Conservation (phyloP, 305 asterid species). For the Fraxinus ornus region DNA sequence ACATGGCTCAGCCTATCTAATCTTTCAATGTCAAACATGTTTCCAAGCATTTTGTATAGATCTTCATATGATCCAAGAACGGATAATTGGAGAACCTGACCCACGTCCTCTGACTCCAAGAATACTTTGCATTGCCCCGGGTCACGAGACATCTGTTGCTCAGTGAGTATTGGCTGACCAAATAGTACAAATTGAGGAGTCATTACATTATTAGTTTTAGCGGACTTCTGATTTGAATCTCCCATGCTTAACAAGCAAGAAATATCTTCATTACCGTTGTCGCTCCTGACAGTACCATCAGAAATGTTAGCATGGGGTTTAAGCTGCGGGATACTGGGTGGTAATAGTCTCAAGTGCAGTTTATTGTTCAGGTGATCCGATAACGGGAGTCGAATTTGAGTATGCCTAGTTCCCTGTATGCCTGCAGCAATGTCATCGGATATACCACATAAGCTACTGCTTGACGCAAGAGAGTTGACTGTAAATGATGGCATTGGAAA, state of each 20-base stretch:
- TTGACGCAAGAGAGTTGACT: constrained; percentile 74
- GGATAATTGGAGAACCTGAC: constrained; percentile 72
- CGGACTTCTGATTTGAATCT: constrained; percentile 43
- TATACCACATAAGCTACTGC: constrained; percentile 63
- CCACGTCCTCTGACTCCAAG: constrained; percentile 76
- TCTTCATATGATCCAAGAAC: constrained; percentile 73
- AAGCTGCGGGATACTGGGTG: constrained; percentile 48
- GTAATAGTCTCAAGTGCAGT: constrained; percentile 60
- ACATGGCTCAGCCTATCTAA: constrained; percentile 52
- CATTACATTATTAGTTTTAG: constrained; percentile 33
- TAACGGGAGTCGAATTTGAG: constrained; percentile 74
- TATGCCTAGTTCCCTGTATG: constrained; percentile 99
- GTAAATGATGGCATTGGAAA: constrained; percentile 57
- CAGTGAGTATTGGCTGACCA: constrained; percentile 93
- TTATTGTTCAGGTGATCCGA: constrained; percentile 65
- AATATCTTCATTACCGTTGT: constrained; percentile 42
- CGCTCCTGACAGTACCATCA: constrained; percentile 34
- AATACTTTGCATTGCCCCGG: constrained; percentile 78
- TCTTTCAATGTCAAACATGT: constrained; percentile 67
- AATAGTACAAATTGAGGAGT: constrained; percentile 69
- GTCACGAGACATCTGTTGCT: constrained; percentile 52
- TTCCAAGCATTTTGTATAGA: constrained; percentile 53
- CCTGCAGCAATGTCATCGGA: constrained; percentile 74
- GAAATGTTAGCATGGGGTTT: constrained; percentile 51
- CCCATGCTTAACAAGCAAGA: constrained; percentile 80